Evolutionary conservation across 1,139 yeast genomes (phyloP).

Genomic region (Waltiozyma sp.): DNA sequence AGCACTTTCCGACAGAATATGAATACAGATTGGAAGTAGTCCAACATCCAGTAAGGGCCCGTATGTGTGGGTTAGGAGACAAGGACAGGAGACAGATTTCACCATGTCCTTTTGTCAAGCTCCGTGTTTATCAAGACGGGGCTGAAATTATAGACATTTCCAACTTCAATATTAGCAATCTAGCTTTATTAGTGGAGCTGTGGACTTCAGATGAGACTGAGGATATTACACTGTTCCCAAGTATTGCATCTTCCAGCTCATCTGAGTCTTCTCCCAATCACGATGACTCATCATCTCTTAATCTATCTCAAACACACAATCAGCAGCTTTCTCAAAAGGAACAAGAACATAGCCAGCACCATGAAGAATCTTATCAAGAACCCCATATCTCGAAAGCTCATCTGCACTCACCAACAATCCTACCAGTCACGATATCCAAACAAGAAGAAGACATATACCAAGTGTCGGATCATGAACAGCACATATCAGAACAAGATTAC

Average conservation of each 20-base stretch:
- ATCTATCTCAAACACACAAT: too few species aligned
- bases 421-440: not conserved
- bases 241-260: slow-evolving; percentile 3
- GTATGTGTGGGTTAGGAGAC: slow-evolving; percentile 37
- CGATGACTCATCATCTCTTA: not conserved
- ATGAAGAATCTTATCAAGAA: not conserved
- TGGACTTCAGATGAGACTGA: slow-evolving; percentile 27
- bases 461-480: not conserved
- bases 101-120: slow-evolving; percentile 32
- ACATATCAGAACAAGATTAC: not conserved
- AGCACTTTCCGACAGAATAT: not conserved
- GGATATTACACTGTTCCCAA: slow-evolving; percentile 20
- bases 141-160: slow-evolving; percentile 18
- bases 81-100: slow-evolving; percentile 33
- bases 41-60: slow-evolving; percentile 33
- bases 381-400: not conserved
- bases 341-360: not conserved
- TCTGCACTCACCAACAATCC: not conserved
- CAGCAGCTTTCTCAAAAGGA: not conserved
- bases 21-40: slow-evolving; percentile 21
- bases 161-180: slow-evolving; percentile 22
- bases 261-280: not conserved
- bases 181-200: slow-evolving; percentile 26
- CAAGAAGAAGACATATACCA: not conserved
- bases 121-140: slow-evolving; percentile 20